Base-by-base conservation (phyloP, 176 grass and related monocot species). In the Stipa capillata region DNA sequence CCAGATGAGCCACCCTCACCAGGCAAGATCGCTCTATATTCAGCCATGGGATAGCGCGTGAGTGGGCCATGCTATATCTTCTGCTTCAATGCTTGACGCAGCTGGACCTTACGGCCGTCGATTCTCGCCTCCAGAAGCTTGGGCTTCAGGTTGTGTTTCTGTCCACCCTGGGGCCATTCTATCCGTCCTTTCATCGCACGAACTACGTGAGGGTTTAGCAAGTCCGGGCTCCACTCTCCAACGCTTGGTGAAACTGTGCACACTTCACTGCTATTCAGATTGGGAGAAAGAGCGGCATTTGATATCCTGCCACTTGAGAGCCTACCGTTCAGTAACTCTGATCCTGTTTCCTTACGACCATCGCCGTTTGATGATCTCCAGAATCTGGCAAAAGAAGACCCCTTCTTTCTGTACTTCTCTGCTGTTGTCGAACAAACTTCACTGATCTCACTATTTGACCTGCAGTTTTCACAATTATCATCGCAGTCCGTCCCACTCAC, bases 281-380 rank as follows among this genome's bases (percentile, higher is more conserved):
- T 82, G 2, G 90, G 86, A 17, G 87, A 89, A 42, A 67, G 74
- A 11, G 70, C 82, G 0, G 50, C 83, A 47, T 85, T 79, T 34
- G 81, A 85, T 29, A 83, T 80, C 36, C 85, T 89, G 60, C 80
- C 51, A 13, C 82, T 90, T 4, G 89, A 83, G 65, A 94, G 43
- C 80, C 80, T 85, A 13, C 58, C 36, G 0, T 85, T 81, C 16
- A 40, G 54, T 15, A 85, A 23, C 29, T 85, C 63, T 5, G 72
- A 55, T 33, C 72, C 56, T 72, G 41, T 67, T 49, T 85, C 93
- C 78, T 74, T 95, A 36, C 25, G 32, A 17, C 78, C 52, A 3
- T 87, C 58, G 10, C 64, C 74, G 3, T 81, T 98, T 74, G 89
- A 92, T 12, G 96, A 87, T 62, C 92, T 95, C 92, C 92, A 94